A percentile compares a stretch with the other conserved stretches of the same genome.
These are phyloP conservation scores for Acacia pycnantha DNA, from an alignment of 331 rosid genomes.

Conservation along the genomic window DNA sequence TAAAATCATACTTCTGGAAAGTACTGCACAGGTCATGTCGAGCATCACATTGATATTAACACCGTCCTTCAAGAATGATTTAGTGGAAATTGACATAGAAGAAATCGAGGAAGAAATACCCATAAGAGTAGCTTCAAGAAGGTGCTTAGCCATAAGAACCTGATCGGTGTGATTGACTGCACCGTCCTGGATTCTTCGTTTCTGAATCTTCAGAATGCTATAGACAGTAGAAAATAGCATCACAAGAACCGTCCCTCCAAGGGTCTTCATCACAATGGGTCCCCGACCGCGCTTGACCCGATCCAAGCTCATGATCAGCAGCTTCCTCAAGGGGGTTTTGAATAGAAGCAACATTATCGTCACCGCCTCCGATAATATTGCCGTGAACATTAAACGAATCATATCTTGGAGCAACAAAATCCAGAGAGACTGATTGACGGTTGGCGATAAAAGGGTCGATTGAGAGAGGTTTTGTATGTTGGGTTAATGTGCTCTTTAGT, in stretches of 20 bases:
- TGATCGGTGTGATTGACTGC: constrained; percentile 79
- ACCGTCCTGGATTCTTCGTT: constrained; percentile 59
- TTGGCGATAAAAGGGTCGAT: not conserved
- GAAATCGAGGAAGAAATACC: constrained; percentile 44
- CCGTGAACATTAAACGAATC: constrained; percentile 61
- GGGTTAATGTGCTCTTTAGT: too few species aligned
- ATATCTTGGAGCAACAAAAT: constrained; percentile 31
- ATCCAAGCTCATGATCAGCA: constrained; percentile 71
- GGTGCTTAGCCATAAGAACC: constrained; percentile 82
- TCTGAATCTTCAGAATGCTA: constrained; percentile 58
- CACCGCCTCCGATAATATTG: constrained; percentile 56
- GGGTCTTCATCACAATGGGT: constrained; percentile 74
- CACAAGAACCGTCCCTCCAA: constrained; percentile 56
- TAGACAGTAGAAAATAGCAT: constrained; percentile 60
- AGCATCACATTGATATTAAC: not conserved
- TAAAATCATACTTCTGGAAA: not conserved
- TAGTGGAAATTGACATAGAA: not conserved
- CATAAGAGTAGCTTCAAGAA: constrained; percentile 86
- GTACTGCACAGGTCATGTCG: not conserved
- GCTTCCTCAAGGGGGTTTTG: constrained; percentile 81
- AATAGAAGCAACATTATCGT: constrained; percentile 53
- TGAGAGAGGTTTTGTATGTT: not conserved
- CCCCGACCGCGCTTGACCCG: constrained; percentile 83
- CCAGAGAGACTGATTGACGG: not conserved
- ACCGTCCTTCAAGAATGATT: not conserved